These are phyloP conservation scores for Colletotrichum graminicola DNA, from an alignment of 2,329 filamentous ascomycete genomes.

Conservation along the genomic window DNA sequence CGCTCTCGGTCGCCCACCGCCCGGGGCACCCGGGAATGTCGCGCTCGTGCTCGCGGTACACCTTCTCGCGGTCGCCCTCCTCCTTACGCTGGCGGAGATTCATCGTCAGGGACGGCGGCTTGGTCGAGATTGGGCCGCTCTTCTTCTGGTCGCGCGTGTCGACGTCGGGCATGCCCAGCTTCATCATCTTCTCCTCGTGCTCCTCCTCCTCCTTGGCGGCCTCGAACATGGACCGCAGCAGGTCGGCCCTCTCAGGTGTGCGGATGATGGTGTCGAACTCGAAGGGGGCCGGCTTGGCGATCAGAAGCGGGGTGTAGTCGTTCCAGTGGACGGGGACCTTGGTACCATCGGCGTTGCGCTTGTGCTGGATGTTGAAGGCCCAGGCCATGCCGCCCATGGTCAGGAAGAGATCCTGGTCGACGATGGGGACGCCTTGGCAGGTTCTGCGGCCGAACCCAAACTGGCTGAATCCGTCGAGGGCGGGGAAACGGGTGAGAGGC, in stretches of 20 bases:
- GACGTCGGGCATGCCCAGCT: slow-evolving; percentile 39
- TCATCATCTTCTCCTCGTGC: slow-evolving; percentile 47
- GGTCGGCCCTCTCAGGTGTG: slow-evolving; percentile 43
- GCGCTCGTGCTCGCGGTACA: slow-evolving; percentile 38
- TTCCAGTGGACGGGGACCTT: slow-evolving; percentile 58
- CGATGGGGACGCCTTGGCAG: slow-evolving; percentile 58
- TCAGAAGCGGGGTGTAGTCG: slow-evolving; percentile 57
- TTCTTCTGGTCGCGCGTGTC: slow-evolving; percentile 17
- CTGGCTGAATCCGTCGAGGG: slow-evolving; percentile 56
- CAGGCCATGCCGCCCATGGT: slow-evolving; percentile 56
- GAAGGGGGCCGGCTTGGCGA: slow-evolving; percentile 58
- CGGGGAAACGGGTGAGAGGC: slow-evolving; percentile 54
- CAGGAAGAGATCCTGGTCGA: slow-evolving; percentile 57
- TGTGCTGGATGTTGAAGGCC: slow-evolving; percentile 53
- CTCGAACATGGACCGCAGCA: slow-evolving; percentile 53
- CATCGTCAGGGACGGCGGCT: slow-evolving; percentile 25
- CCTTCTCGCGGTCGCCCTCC: slow-evolving; percentile 34
- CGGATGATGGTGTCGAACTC: slow-evolving; percentile 54
- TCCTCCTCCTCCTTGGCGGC: slow-evolving; percentile 49
- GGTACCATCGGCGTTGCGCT: slow-evolving; percentile 44
- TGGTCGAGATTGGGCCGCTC: slow-evolving; percentile 25
- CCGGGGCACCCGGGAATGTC: slow-evolving; percentile 41
- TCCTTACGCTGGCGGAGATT: slow-evolving; percentile 36
- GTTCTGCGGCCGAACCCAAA: slow-evolving; percentile 69
- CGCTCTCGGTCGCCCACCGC: slow-evolving; percentile 40